A percentile compares a stretch with the other conserved stretches of the same genome.
Conservation (phyloP, 352 stramenopile genomes). For the Phytopythium delawarense region DNA sequence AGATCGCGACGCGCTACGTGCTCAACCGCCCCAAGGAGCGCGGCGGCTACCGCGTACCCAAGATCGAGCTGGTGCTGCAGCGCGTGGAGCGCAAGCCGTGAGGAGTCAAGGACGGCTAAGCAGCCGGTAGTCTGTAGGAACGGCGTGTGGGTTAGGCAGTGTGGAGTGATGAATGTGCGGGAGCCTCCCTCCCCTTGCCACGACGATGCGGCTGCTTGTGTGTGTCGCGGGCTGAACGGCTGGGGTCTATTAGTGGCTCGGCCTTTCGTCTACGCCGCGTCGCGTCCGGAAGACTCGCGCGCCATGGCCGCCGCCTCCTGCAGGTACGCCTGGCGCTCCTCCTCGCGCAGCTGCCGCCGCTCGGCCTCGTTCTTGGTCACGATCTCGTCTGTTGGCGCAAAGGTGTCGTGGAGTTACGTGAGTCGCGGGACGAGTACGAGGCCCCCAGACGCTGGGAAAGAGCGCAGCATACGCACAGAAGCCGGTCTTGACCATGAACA, state of each 20-base stretch:
- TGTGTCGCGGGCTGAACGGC: neutral
- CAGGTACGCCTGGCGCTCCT: constrained; percentile 48
- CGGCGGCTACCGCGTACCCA: constrained; percentile 59
- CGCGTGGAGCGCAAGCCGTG: constrained; percentile 25
- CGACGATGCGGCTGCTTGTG: neutral
- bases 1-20: constrained; percentile 70
- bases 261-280: neutral
- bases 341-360: constrained; percentile 53
- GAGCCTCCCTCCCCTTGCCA: neutral
- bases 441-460: neutral
- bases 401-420: neutral
- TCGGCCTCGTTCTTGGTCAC: constrained; percentile 75
- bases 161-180: neutral
- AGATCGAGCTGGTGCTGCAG: constrained; percentile 64
- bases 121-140: neutral
- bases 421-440: neutral
- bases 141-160: neutral
- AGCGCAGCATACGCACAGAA: constrained; percentile 51
- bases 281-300: neutral
- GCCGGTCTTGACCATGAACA: constrained; percentile 89
- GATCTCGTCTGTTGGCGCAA: constrained; percentile 60
- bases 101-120: neutral
- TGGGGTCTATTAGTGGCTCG: neutral
- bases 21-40: constrained; percentile 47
- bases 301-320: constrained; percentile 11